Evolutionary conservation across 108 stramenopile species (phyloP).

Genomic region (Cyclotella choctawhatcheeana): DNA sequence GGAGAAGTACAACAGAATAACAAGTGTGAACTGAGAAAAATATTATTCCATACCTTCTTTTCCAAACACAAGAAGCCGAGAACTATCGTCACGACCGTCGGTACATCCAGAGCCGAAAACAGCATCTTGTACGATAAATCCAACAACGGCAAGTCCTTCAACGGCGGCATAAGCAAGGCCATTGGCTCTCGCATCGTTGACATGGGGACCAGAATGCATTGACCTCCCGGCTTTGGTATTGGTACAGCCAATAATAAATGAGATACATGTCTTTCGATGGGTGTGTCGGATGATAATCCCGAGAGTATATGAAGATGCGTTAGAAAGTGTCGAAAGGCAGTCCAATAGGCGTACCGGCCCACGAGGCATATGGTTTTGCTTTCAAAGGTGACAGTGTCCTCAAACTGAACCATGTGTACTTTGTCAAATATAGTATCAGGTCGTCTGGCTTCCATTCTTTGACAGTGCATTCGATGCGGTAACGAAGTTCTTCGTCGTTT

Average conservation of each 20-base stretch:
- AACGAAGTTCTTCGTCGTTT: conserved; percentile 62
- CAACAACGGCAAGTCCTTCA: conserved; percentile 77
- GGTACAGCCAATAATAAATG: conserved; percentile 83
- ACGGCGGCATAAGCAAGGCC: conserved; percentile 74
- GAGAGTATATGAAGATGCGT: conserved; percentile 82
- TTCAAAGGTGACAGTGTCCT: conserved; percentile 83
- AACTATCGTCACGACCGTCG: conserved; percentile 84
- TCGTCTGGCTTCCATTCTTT: conserved; percentile 35
- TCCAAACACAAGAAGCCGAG: conserved; percentile 83
- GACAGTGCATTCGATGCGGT: conserved; percentile 67
- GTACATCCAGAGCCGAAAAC: conserved; percentile 81
- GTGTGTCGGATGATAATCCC: conserved; percentile 74
- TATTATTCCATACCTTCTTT: conserved; percentile 57
- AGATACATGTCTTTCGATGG: conserved; percentile 84
- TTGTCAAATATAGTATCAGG: conserved; percentile 23
- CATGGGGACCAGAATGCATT: conserved; percentile 73
- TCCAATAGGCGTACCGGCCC: conserved; percentile 86
- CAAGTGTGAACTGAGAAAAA: not conserved
- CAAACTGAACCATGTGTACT: conserved; percentile 65
- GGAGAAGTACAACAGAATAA: too few species aligned
- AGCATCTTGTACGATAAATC: conserved; percentile 79
- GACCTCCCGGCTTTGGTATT: conserved; percentile 82
- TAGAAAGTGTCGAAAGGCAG: conserved; percentile 83
- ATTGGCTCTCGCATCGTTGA: conserved; percentile 79
- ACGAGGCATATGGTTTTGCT: conserved; percentile 88